Base-by-base conservation (phyloP, 257 asterid genomes). In the Plantago major region DNA sequence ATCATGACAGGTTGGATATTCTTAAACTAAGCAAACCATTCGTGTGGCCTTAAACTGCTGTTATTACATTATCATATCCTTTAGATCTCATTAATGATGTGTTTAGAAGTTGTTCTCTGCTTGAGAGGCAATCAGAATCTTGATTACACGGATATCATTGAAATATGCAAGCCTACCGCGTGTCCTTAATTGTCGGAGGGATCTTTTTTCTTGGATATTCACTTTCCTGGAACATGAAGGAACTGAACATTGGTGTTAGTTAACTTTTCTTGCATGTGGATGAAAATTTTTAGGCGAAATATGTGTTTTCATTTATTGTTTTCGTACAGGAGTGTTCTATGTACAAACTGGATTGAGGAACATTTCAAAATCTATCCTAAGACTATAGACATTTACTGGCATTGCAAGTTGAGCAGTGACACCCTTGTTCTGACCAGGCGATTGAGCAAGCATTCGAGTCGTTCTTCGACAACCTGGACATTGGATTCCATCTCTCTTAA, bases 401-500 rank as follows among this genome's bases (percentile, higher is more conserved):
- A 73, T 9, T 60, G 74, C 72, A 79, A 62, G 54, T 76, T 81
- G 18, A 74, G 82, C 17, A 78, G 62, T 14, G 74, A 76, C 19
- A 73, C 84, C 15, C 81, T 62, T 11, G 82, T 56, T 65, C 30
- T 73, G 11, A 79, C 71, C 68, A 79, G 68, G 22, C 74, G 76
- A 60, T 67, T 79, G 71, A 61, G 74, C 63, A 78, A 60, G 47
- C 65, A 44, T 44, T 74, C 78, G 0, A 78, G 50, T 16, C 57
- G 63, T 14, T 76, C 76, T 56, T 81, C 78, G 19, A 75, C 33
- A 7, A 33, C 64, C 51, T 45, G 51, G 22, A 76, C 68, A 52
- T 45, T 58, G 0, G 44, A 60, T 43, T 73, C 79, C 67, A 56
- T 73, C 28, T 67, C 69, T 54, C 59, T 73, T 46, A 73, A 19